phyloP scores from a whole-genome alignment of 2,329 filamentous ascomycete species.

The Penicillium sp. region DNA sequence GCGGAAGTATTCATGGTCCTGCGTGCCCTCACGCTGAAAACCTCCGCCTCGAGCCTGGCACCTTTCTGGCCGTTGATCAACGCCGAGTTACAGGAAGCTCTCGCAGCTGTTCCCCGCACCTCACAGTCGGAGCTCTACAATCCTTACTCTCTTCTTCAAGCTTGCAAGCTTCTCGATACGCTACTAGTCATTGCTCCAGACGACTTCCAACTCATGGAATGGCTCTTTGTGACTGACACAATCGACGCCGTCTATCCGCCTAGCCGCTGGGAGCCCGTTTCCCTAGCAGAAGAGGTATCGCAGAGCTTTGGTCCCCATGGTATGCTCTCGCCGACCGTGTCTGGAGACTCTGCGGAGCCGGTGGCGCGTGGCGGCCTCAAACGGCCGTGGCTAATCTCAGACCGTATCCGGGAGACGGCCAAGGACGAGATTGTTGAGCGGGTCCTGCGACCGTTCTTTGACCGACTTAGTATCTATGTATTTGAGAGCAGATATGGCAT shows the following conservation, averaged over 20 bases:
- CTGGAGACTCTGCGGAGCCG: slow-evolving; percentile 31
- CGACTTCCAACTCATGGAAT: slow-evolving; percentile 97
- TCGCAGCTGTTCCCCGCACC: slow-evolving; percentile 69
- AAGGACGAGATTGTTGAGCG: slow-evolving; percentile 66
- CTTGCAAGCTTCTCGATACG: slow-evolving; percentile 87
- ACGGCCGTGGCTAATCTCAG: slow-evolving; percentile 43
- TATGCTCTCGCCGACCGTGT: slow-evolving; percentile 24
- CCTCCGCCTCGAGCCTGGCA: slow-evolving; percentile 73
- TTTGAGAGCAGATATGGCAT: slow-evolving; percentile 94
- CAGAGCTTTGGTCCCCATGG: slow-evolving; percentile 63
- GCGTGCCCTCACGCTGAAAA: slow-evolving; percentile 75
- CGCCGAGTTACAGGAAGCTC: slow-evolving; percentile 73
- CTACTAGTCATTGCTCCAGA: slow-evolving; percentile 85
- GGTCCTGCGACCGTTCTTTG: slow-evolving; percentile 83
- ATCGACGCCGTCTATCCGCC: slow-evolving; percentile 92
- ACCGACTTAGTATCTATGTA: slow-evolving; percentile 83
- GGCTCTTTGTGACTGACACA: slow-evolving; percentile 95
- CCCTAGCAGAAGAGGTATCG: slow-evolving; percentile 79
- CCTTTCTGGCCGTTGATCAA: slow-evolving; percentile 89
- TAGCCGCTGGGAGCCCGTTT: slow-evolving; percentile 63
- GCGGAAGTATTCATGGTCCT: slow-evolving; percentile 88
- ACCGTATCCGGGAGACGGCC: slow-evolving; percentile 53
- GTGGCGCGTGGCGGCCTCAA: slow-evolving; percentile 29
- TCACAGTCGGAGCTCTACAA: slow-evolving; percentile 73
- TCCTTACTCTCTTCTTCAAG: slow-evolving; percentile 75